Percentiles rank a stretch among this genome's conserved stretches.
Conservation (phyloP, 768 basidiomycete genomes). For the Lentinula guzmanii region DNA sequence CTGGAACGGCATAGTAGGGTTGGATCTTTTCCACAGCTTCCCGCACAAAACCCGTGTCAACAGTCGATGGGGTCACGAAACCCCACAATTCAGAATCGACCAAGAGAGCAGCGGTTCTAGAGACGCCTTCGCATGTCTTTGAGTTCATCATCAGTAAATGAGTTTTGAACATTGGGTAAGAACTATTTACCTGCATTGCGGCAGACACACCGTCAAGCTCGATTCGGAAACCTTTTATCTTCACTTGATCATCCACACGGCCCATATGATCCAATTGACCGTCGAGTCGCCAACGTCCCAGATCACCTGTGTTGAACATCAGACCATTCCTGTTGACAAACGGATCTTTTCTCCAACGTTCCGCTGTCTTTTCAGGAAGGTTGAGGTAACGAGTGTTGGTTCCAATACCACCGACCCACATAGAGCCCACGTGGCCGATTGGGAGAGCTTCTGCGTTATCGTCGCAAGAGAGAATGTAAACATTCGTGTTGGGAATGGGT, state of each 20-base stretch:
- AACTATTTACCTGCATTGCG: slow-evolving; percentile 28
- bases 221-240: slow-evolving; percentile 46
- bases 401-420: slow-evolving; percentile 41
- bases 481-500: slow-evolving; percentile 38
- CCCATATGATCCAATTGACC: slow-evolving; percentile 34
- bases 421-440: slow-evolving; percentile 32
- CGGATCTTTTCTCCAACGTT: slow-evolving; percentile 37
- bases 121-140: slow-evolving; percentile 26
- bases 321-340: slow-evolving; percentile 27
- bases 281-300: slow-evolving; percentile 32
- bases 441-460: slow-evolving; percentile 26
- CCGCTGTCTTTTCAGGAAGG: slow-evolving; percentile 24
- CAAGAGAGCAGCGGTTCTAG: slow-evolving; percentile 31
- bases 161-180: neutral
- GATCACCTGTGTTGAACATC: slow-evolving; percentile 49
- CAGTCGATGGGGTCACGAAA: slow-evolving; percentile 33
- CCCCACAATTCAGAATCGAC: slow-evolving; percentile 40
- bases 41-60: slow-evolving; percentile 24
- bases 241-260: slow-evolving; percentile 41
- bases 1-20: slow-evolving; percentile 45
- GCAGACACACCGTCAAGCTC: slow-evolving; percentile 44
- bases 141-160: neutral
- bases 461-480: slow-evolving; percentile 30
- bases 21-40: slow-evolving; percentile 30
- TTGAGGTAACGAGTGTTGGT: slow-evolving; percentile 22